Conservation (phyloP, 2,329 filamentous ascomycete species). For the Fusarium staphyleae region DNA sequence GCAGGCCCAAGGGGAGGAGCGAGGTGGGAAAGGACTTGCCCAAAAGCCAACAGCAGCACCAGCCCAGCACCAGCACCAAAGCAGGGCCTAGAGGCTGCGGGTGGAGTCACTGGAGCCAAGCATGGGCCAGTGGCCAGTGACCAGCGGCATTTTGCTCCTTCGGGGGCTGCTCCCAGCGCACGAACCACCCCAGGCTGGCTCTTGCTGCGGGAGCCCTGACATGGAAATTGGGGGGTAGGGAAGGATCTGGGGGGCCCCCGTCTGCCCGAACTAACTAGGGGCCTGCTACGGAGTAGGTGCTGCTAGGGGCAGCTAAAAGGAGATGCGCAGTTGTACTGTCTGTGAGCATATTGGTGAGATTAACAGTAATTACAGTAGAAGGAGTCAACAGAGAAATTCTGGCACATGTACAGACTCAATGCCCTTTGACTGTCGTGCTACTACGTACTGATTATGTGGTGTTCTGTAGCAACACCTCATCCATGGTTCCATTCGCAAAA, state of each 20-base stretch:
- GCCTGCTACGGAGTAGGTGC: constrained; percentile 27
- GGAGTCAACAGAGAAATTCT: too few relatives aligned
- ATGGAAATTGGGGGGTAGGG: constrained; percentile 38
- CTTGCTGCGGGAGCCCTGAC: constrained; percentile 40
- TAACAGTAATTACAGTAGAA: too few relatives aligned
- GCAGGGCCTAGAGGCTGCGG: constrained; percentile 25
- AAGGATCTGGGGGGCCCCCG: constrained; percentile 31
- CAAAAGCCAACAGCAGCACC: constrained; percentile 25
- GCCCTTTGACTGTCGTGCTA: constrained; percentile 14
- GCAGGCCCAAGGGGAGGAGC: constrained; percentile 35
- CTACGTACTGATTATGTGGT: constrained; percentile 6
- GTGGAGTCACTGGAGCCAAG: constrained; percentile 12
- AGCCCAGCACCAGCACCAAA: constrained; percentile 6
- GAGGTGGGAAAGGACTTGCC: constrained; percentile 14
- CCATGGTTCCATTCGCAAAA: constrained; percentile 20
- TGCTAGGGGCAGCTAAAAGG: constrained; percentile 22
- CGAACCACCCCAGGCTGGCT: constrained; percentile 17
- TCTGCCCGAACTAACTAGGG: constrained; percentile 6
- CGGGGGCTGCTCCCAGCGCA: constrained; percentile 7
- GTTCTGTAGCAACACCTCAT: constrained; percentile 10
- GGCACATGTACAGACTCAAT: neutral
- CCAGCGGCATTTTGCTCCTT: neutral
- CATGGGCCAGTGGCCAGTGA: constrained; percentile 22
- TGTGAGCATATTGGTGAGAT: too few relatives aligned
- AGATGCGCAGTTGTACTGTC: neutral